Conservation (phyloP, 306 rosid genomes). For the Inga leiocalycina region DNA sequence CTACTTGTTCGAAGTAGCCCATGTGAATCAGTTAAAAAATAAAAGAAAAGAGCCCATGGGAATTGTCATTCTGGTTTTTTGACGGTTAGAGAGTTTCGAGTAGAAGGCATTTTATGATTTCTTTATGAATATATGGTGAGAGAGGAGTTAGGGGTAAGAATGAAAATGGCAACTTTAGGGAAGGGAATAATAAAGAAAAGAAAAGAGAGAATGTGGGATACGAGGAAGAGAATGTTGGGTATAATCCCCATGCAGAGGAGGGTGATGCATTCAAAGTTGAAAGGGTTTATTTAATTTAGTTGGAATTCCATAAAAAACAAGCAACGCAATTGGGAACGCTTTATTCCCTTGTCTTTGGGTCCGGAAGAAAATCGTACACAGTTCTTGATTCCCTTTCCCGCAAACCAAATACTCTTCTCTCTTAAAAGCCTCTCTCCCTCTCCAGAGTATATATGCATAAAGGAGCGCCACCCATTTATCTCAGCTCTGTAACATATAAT, state of each 20-base stretch:
- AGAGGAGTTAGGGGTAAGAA: conserved; percentile 27
- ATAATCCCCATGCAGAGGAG: conserved; percentile 61
- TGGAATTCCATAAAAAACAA: conserved; percentile 28
- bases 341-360: conserved; percentile 73
- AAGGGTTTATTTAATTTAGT: conserved; percentile 36
- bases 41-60: background rate
- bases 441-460: background rate
- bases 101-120: background rate
- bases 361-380: conserved; percentile 74
- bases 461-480: conserved; percentile 13
- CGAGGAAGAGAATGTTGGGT: conserved; percentile 40
- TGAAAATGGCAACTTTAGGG: conserved; percentile 48
- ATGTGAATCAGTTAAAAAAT: background rate
- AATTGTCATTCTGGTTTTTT: background rate
- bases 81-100: background rate
- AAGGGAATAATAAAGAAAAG: conserved; percentile 37
- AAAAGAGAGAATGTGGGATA: conserved; percentile 36
- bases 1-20: background rate
- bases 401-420: conserved; percentile 38
- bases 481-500: background rate
- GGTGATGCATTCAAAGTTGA: conserved; percentile 34
- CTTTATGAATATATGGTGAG: background rate
- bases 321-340: conserved; percentile 42
- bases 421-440: conserved; percentile 48
- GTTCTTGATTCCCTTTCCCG: conserved; percentile 71